Base-by-base conservation (phyloP, 2,329 filamentous ascomycete genomes). In the Helminthosporium solani region DNA sequence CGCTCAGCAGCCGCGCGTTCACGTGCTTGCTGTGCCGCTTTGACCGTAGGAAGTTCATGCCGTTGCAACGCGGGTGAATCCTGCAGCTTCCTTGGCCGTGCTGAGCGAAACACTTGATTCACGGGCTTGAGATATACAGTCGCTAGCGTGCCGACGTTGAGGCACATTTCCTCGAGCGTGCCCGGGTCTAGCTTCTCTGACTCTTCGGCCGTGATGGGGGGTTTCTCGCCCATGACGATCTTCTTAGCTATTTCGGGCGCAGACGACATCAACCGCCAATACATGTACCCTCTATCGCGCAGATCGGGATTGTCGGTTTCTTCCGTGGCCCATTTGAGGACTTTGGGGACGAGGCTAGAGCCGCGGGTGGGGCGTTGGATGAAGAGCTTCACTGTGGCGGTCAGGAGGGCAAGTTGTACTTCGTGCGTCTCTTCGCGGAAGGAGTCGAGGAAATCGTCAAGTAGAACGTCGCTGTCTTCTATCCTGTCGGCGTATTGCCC, bases 271-370 rank as follows among this genome's bases (percentile, higher is more conserved):
- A 99, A 80, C 3, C 94, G 88, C 94, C 94, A 99, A 77, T 99
- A 99, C 91, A 99, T 97, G 76, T 96, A 99, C 0, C 94, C 94
- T 60, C 94, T 80, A 69, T 99, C 94, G 53, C 94, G 85, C 21
- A 99, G 82, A 71, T 99, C 94, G 0, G 94, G 94, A 70, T 99
- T 96, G 66, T 99, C 94, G n/a, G 92, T 97, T 70, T 97, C 94
- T 70, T 97, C 94, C 0, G 94, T 99, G 3, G 94, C 95, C 92
- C 94, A 97, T 72, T 97, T 97, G 40, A 99, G 77, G 2, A 97
- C 92, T 63, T 90, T 90, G 1, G 92, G 94, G 0, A 99, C 92
- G 6, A 99, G 78, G 42, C 95, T 85, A 63, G 96, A 91, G 20
- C 90, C 94, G 66, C 95, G 95, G 14, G 91, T 96, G 0, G 94